A percentile compares a stretch with the other conserved stretches of the same genome.
Conservation (phyloP, 306 rosid genomes). For the Castanospermum australe region DNA sequence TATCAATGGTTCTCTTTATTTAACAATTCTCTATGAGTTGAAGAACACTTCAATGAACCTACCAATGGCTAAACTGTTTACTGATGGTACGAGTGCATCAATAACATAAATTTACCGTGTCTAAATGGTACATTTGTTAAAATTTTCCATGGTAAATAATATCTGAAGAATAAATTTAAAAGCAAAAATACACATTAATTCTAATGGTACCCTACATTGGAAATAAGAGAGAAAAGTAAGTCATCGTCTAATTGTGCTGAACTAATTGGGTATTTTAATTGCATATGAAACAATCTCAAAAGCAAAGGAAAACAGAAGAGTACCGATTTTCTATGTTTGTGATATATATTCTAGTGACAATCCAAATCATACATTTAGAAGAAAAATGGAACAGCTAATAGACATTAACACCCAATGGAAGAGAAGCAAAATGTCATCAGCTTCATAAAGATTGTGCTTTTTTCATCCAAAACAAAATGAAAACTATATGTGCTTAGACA, state of each 20-base stretch:
- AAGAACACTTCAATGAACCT: not conserved
- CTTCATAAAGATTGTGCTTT: not conserved
- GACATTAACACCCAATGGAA: not conserved
- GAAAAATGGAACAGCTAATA: not conserved
- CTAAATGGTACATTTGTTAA: not conserved
- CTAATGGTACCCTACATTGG: not conserved
- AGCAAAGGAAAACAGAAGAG: not conserved
- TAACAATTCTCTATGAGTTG: not conserved
- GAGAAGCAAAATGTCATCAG: slow-evolving; percentile 1
- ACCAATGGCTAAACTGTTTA: not conserved
- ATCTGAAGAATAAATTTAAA: not conserved
- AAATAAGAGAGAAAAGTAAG: not conserved
- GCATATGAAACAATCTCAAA: not conserved
- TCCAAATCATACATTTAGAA: not conserved
- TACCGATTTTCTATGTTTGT: not conserved
- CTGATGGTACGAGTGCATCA: not conserved
- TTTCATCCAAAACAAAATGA: not conserved
- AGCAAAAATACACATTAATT: not conserved
- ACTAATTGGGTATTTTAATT: not conserved
- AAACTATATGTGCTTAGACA: not conserved
- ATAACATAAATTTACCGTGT: not conserved
- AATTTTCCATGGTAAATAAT: not conserved
- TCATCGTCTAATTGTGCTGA: not conserved
- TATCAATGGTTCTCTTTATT: not conserved
- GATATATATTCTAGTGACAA: not conserved